Evolutionary conservation across 331 rosid species (phyloP).

Genomic region (Quercus lobata): DNA sequence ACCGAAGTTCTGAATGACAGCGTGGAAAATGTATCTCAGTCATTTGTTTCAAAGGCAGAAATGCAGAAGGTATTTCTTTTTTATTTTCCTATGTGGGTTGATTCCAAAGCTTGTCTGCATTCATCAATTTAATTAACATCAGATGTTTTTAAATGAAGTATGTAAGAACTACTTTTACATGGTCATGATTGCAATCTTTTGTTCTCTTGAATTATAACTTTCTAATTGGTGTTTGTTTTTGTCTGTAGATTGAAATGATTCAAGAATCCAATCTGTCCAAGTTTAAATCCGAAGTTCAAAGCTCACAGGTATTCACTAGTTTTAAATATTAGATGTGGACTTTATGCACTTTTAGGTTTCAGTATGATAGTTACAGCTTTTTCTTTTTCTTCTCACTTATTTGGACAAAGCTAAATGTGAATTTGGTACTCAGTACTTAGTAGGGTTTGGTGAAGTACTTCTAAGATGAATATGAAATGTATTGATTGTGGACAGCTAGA

Average conservation of each 20-base stretch:
- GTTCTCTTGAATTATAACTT: neutral
- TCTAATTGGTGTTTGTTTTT: neutral
- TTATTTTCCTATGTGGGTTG: neutral
- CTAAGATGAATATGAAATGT: neutral
- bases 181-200: neutral
- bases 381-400: neutral
- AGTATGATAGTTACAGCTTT: neutral
- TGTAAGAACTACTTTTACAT: neutral
- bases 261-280: conserved; percentile 86
- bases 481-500: neutral
- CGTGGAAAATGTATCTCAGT: conserved; percentile 74
- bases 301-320: conserved; percentile 69
- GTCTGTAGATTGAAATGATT: conserved; percentile 56
- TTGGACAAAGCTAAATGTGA: neutral
- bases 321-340: neutral
- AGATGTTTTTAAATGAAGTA: neutral
- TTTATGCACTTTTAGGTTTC: neutral
- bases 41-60: conserved; percentile 80
- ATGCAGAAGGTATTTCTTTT: conserved; percentile 63
- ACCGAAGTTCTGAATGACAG: conserved; percentile 85
- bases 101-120: no score
- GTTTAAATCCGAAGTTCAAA: conserved; percentile 92
- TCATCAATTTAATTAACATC: neutral
- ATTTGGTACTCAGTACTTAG: neutral
- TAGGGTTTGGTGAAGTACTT: neutral